A percentile compares a stretch with the other conserved stretches of the same genome.
Conservation (phyloP, 345 rosid genomes). For the Kernera saxatilis region DNA sequence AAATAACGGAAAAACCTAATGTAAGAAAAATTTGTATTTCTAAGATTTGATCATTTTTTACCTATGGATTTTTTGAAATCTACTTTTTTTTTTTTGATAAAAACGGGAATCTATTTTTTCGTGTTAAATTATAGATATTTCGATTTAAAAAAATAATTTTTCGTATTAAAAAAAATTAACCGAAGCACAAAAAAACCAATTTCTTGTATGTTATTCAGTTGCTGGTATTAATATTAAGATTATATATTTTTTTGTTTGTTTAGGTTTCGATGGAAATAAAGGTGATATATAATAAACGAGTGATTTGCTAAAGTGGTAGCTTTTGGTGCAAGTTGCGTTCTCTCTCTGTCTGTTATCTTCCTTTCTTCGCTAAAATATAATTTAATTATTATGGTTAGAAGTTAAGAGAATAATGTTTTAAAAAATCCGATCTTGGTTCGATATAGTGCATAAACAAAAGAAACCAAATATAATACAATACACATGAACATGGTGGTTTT, state of each 20-base stretch:
- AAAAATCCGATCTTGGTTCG: not conserved
- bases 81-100: too few species aligned
- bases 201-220: not conserved
- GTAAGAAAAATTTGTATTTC: too few species aligned
- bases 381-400: slow-evolving; percentile 14
- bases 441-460: not conserved
- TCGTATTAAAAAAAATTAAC: too few species aligned
- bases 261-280: not conserved
- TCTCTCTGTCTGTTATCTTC: not conserved
- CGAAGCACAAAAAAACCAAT: too few species aligned
- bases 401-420: slow-evolving; percentile 1
- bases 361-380: not conserved
- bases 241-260: not conserved
- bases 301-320: slow-evolving; percentile 19
- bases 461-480: not conserved
- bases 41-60: not conserved
- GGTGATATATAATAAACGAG: not conserved
- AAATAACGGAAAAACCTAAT: not conserved
- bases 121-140: too few species aligned
- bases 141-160: too few species aligned
- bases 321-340: slow-evolving; percentile 27
- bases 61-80: not conserved
- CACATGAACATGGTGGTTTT: not conserved
- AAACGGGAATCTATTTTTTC: too few species aligned
- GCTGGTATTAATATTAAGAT: not conserved